Conservation (phyloP, 2,329 filamentous ascomycete species). For the Microdochium nivale region DNA sequence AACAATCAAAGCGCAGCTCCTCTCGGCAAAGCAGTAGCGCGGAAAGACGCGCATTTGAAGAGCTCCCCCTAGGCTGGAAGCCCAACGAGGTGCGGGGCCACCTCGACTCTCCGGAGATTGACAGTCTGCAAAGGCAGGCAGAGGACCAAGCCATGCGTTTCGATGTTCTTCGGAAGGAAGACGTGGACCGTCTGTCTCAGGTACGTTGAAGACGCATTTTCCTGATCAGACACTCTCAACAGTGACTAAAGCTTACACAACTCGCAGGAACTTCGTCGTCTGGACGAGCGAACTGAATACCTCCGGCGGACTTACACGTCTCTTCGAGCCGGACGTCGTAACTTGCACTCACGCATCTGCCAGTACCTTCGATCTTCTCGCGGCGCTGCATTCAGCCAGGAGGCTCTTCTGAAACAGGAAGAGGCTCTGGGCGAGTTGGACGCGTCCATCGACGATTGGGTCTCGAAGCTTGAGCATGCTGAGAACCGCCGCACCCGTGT, state of each 20-base stretch:
- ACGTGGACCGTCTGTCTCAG: conserved; percentile 58
- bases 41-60: conserved; percentile 50
- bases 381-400: conserved; percentile 62
- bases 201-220: conserved; percentile 24
- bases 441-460: conserved; percentile 72
- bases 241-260: too few species aligned
- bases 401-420: conserved; percentile 71
- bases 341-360: conserved; percentile 69
- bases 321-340: conserved; percentile 65
- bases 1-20: conserved; percentile 25
- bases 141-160: conserved; percentile 54
- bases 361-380: conserved; percentile 66
- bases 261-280: conserved; percentile 65
- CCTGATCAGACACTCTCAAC: conserved; percentile 4
- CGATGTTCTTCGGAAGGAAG: conserved; percentile 52
- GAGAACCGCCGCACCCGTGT: conserved; percentile 70
- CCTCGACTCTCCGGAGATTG: conserved; percentile 39
- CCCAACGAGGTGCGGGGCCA: conserved; percentile 41
- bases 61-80: conserved; percentile 49
- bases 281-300: conserved; percentile 74
- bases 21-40: conserved; percentile 38
- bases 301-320: conserved; percentile 69
- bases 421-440: conserved; percentile 72
- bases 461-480: conserved; percentile 68
- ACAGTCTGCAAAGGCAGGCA: conserved; percentile 49